Conservation (phyloP, 768 basidiomycete species). For the Podaxis sp. region DNA sequence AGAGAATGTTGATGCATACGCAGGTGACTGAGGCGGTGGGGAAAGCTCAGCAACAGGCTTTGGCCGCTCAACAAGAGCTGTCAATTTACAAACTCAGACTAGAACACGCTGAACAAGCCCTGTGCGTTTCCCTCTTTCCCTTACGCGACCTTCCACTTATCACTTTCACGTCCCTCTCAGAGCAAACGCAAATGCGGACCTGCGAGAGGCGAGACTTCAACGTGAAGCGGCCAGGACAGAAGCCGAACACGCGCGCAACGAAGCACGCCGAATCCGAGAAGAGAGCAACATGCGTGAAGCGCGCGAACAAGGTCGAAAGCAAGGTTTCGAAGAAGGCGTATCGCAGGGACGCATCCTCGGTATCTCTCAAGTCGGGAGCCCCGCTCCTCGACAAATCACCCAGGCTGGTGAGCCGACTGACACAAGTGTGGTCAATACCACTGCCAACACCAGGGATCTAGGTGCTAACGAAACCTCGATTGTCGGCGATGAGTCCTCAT, state of each 20-base stretch:
- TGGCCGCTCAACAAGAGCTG: slow-evolving; percentile 6
- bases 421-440: not conserved
- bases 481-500: not conserved
- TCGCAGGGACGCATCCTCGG: not conserved
- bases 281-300: slow-evolving; percentile 4
- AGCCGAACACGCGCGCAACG: not conserved
- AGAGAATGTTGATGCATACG: slow-evolving; percentile 6
- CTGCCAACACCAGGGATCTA: not conserved
- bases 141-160: not conserved
- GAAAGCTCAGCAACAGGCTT: slow-evolving; percentile 1
- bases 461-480: not conserved
- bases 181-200: not conserved
- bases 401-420: slow-evolving; percentile 1
- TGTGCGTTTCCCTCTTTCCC: not conserved
- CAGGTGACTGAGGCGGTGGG: not conserved
- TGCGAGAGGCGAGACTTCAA: not conserved
- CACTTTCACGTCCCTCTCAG: not conserved
- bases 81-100: slow-evolving; percentile 5
- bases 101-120: slow-evolving; percentile 4
- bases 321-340: slow-evolving; percentile 9
- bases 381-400: not conserved
- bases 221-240: not conserved
- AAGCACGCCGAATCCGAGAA: slow-evolving; percentile 1
- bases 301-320: slow-evolving; percentile 11
- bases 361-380: not conserved